Evolutionary conservation across 2,329 filamentous ascomycete species (phyloP), one percentile per base, ranked within the genome.

Genomic region (Fusarium illudens): DNA sequence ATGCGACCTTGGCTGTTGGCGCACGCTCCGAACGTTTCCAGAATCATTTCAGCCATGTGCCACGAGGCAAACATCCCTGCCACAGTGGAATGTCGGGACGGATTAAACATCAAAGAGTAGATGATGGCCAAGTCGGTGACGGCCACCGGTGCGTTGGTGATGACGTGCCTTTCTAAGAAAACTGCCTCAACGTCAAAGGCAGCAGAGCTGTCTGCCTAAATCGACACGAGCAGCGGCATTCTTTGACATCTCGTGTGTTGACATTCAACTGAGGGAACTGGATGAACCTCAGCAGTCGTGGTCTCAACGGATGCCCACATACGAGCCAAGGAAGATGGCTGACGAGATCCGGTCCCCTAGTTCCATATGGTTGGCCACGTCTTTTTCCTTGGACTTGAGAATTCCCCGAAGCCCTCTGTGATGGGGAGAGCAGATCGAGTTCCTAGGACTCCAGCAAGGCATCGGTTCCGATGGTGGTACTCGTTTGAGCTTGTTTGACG

Each of bases 51-150:
- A 2, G 77, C 79, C 57, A 81, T 78, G 34, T 79, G 76, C 70
- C 81, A 79, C 60, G 74, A 77, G 2, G 78, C 80, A n/a, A 81
- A 67, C 93, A 96, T 67, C 93, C 93, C 79, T 96, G 93, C 80
- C 96, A 96, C 4, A 96, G 85, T 0, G 93, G 93, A 13, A 96
- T 94, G 70, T 95, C 92, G 68, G 92, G 88, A 34, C 87, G 89
- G 72, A 96, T 93, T 60, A 97, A 84, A 73, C 90, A 92, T 46
- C 93, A 89, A 12, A 96, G 91, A 93, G 83, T 96, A 96, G 75
- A 96, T 95, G 74, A 96, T 94, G 51, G 92, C 92, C 5, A 75
- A 78, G 60, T 78, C 73, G 3, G 75, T 76, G 62, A 77, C 76
- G 57, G 77, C 73, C 25, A 74, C 65, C 6, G 77, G 77, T 7